Percentiles rank a stretch among this genome's conserved stretches.
Conservation (phyloP, 148 eudicot species). For the Euryodendron excelsum region DNA sequence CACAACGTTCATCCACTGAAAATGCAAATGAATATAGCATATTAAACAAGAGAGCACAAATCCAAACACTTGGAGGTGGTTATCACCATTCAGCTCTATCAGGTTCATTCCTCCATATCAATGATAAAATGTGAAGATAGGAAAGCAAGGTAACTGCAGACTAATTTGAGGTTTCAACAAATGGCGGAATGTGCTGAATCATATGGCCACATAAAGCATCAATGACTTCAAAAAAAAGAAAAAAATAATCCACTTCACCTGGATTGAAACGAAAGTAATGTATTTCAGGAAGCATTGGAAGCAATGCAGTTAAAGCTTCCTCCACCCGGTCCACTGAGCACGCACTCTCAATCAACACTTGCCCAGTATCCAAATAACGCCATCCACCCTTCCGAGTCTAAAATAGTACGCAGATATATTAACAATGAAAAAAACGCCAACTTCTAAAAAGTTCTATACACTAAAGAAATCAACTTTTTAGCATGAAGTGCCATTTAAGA, state of each 20-base stretch:
- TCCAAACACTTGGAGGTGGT: not conserved
- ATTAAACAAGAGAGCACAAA: not conserved
- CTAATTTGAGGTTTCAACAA: not conserved
- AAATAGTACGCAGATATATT: not conserved
- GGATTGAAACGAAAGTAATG: slow-evolving; percentile 94
- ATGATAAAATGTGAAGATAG: not conserved
- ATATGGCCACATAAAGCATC: not conserved
- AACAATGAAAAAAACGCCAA: not conserved
- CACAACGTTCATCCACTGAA: slow-evolving; percentile 98
- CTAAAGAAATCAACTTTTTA: not conserved
- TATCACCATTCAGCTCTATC: not conserved
- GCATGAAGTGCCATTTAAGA: not conserved
- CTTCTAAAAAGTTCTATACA: not conserved
- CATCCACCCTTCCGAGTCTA: slow-evolving; percentile 92
- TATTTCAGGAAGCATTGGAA: slow-evolving; percentile 94
- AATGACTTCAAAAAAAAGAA: not conserved
- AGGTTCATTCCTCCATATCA: not conserved
- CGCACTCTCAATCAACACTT: slow-evolving; percentile 95
- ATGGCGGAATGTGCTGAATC: not conserved
- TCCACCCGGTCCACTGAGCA: slow-evolving; percentile 95
- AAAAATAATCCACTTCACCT: slow-evolving; percentile 37
- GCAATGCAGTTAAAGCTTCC: slow-evolving; percentile 87
- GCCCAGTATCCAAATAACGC: slow-evolving; percentile 96
- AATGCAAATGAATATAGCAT: slow-evolving; percentile 9
- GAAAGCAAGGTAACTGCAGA: not conserved